Percentiles rank a stretch among this genome's conserved stretches.
Conservation (phyloP, 257 asterid species). For the Ophiorrhiza pumila region DNA sequence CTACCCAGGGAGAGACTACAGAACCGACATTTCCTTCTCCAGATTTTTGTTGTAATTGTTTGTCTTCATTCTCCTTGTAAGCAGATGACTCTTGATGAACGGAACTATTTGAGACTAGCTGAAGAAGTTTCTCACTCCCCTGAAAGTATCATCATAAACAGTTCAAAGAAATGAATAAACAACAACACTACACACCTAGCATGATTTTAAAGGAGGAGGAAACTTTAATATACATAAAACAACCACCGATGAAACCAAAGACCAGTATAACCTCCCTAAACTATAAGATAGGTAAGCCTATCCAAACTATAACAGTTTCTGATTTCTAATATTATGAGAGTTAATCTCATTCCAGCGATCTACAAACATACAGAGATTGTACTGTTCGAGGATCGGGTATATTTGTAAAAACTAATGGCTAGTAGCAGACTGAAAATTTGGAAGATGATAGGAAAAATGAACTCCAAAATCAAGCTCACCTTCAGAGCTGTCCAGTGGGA, state of each 20-base stretch:
- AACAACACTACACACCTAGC: conserved; percentile 2
- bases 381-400: not conserved
- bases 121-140: conserved; percentile 93
- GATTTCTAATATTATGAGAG: not conserved
- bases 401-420: not conserved
- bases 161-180: not conserved
- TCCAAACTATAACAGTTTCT: too few species aligned
- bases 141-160: conserved; percentile 28
- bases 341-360: not conserved
- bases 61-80: conserved; percentile 28
- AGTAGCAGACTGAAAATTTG: not conserved
- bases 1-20: conserved; percentile 49
- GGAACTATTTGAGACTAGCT: conserved; percentile 60
- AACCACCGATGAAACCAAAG: not conserved
- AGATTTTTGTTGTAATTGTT: conserved; percentile 23
- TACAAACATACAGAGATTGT: not conserved
- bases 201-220: conserved; percentile 3
- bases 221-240: not conserved
- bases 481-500: conserved; percentile 99
- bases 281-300: not conserved
- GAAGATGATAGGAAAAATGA: not conserved
- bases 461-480: conserved; percentile 34
- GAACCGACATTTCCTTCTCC: conserved; percentile 28
- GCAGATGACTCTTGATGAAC: conserved; percentile 26
- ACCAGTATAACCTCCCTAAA: not conserved